Base-by-base conservation (phyloP, 2,329 filamentous ascomycete genomes). In the Trichoderma asperellum region DNA sequence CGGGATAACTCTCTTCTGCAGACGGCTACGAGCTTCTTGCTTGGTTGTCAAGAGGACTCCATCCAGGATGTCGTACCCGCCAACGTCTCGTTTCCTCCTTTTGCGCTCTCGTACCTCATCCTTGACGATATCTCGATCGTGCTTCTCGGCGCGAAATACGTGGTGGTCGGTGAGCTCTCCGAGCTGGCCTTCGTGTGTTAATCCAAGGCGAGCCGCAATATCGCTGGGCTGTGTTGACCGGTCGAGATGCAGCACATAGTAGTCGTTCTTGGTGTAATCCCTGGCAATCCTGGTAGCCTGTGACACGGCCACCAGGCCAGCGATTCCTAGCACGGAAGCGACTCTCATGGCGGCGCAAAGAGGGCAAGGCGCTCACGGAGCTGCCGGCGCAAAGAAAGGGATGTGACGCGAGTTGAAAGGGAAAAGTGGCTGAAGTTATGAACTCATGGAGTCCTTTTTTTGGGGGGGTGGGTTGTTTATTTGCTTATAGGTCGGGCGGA, bases 171-270 rank as follows among this genome's bases (percentile, higher is more conserved):
- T 83, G 52, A 99, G 86, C 76, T 92, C 88, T 73, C 92, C 92
- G 21, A 98, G 85, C 58, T 88, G 88, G 47, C 95, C 95, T 75
- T 97, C 92, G 79, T 97, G 90, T 56, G 87, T 85, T 59, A 97
- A 84, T 24, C 92, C 93, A 10, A 99, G 83, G 27, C 88, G 85
- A 57, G 83, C 82, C 34, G 94, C 94, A 72, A 97, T 84, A 52
- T 91, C 84, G 29, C 86, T 81, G 18, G 94, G 93, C 16, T 88
- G 85, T 7, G 87, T 84, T 47, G 86, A 83, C 14, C 87, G 82
- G 70, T 91, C 88, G 76, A 99, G 87, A 73, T 97, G 92, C 58
- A 99, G 85, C 72, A 96, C 94, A 79, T 98, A 97, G 82, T 97
- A 98, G 80, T 99, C 95, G 80, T 94, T 89, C 49, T 87, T 85